phyloP scores from a whole-genome alignment of 108 stramenopile genomes.

The Skeletonema marinoi region DNA sequence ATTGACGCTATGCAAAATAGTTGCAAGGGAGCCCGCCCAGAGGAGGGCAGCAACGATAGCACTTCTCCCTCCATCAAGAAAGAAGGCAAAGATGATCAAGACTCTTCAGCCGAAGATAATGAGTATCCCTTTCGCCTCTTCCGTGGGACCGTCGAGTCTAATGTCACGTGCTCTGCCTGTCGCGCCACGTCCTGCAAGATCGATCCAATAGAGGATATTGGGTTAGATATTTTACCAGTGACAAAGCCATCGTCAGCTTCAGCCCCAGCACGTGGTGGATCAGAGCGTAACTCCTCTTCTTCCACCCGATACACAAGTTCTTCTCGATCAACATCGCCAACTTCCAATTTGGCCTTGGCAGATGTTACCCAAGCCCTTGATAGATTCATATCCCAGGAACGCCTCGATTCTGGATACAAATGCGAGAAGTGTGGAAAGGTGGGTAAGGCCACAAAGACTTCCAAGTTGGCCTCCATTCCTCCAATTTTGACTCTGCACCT shows the following conservation, averaged over 20 bases:
- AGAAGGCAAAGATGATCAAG: background rate
- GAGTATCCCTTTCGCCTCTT: slow-evolving; percentile 91
- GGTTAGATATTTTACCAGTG: slow-evolving; percentile 72
- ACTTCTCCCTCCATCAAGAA: background rate
- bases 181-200: slow-evolving; percentile 63
- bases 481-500: slow-evolving; percentile 88
- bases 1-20: slow-evolving; percentile 95
- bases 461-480: slow-evolving; percentile 80
- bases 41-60: background rate
- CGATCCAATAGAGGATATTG: slow-evolving; percentile 92
- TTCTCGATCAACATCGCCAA: slow-evolving; percentile 19
- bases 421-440: slow-evolving; percentile 87
- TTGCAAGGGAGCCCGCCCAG: slow-evolving; percentile 61
- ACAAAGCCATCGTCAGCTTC: slow-evolving; percentile 18
- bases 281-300: slow-evolving; percentile 28
- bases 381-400: slow-evolving; percentile 74
- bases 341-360: slow-evolving; percentile 41
- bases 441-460: slow-evolving; percentile 83
- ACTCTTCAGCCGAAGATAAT: slow-evolving; percentile 30
- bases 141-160: slow-evolving; percentile 84
- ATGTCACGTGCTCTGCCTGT: slow-evolving; percentile 79
- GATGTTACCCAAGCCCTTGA: slow-evolving; percentile 74
- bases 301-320: slow-evolving; percentile 17
- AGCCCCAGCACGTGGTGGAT: background rate
- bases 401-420: slow-evolving; percentile 85